Evolutionary conservation across 2,329 filamentous ascomycete species (phyloP).

Genomic region (Phyllosticta citribraziliensis): DNA sequence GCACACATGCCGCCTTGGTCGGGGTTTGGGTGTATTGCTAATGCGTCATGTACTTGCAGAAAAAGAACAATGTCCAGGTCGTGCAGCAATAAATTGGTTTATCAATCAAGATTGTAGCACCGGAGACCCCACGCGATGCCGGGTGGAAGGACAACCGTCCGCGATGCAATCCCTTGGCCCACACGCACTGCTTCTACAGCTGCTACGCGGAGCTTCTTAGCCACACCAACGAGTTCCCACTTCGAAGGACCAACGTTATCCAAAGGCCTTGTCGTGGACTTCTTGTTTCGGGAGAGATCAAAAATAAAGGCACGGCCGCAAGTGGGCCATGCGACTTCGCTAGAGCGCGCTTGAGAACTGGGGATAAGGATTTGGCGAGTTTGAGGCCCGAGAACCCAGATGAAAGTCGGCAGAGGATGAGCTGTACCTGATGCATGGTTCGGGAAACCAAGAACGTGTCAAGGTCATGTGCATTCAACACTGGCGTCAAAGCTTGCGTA

Average conservation of each 20-base stretch:
- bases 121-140: background rate
- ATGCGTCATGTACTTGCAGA: slow-evolving; percentile 40
- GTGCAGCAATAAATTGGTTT: slow-evolving; percentile 57
- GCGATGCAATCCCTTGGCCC: background rate
- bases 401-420: slow-evolving; percentile 1
- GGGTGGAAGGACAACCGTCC: background rate
- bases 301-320: background rate
- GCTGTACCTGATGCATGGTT: slow-evolving; percentile 9
- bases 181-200: background rate
- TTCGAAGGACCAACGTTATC: background rate
- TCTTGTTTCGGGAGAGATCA: background rate
- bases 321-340: background rate
- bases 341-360: background rate
- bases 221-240: background rate
- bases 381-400: background rate
- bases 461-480: background rate
- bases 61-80: slow-evolving; percentile 83
- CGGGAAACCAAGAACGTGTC: background rate
- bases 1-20: background rate
- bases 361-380: background rate
- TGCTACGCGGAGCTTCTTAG: background rate
- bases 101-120: background rate
- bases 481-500: background rate
- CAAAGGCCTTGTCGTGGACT: background rate
- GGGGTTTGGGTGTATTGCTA: slow-evolving; percentile 3